Percentiles rank a stretch among this genome's conserved stretches.
Conservation (phyloP, 805 yeast genomes). For the Candida nemodendra region DNA sequence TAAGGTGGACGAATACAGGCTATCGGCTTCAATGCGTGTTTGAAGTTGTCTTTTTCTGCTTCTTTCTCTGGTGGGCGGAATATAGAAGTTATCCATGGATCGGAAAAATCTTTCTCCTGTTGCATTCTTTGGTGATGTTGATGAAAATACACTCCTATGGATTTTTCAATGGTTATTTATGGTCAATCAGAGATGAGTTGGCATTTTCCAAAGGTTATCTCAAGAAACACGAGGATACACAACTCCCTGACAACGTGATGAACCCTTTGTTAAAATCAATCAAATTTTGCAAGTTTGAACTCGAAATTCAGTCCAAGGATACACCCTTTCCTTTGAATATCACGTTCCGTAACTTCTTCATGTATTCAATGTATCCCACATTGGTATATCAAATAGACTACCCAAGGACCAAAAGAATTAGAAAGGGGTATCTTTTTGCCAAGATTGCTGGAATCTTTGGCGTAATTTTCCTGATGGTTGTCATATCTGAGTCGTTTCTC, state of each 20-base stretch:
- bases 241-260: slow-evolving; percentile 30
- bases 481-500: slow-evolving; percentile 70
- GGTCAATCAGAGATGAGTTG: slow-evolving; percentile 60
- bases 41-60: slow-evolving; percentile 52
- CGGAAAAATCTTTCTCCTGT: slow-evolving; percentile 76
- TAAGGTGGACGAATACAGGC: slow-evolving; percentile 67
- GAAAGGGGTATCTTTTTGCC: slow-evolving; percentile 65
- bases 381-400: slow-evolving; percentile 78
- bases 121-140: slow-evolving; percentile 81
- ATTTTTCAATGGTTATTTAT: slow-evolving; percentile 87
- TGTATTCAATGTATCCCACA: slow-evolving; percentile 86
- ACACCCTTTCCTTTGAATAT: slow-evolving; percentile 71
- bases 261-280: slow-evolving; percentile 47
- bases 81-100: slow-evolving; percentile 76
- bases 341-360: slow-evolving; percentile 61
- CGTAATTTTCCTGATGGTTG: slow-evolving; percentile 76
- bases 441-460: slow-evolving; percentile 85
- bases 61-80: slow-evolving; percentile 59
- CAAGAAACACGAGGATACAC: slow-evolving; percentile 36
- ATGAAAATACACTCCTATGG: slow-evolving; percentile 97
- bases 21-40: slow-evolving; percentile 55
- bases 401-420: slow-evolving; percentile 69
- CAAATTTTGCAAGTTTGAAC: slow-evolving; percentile 70
- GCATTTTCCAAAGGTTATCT: slow-evolving; percentile 45
- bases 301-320: slow-evolving; percentile 52